phyloP scores from a whole-genome alignment of 306 rosid species.

The Dryas drummondii region DNA sequence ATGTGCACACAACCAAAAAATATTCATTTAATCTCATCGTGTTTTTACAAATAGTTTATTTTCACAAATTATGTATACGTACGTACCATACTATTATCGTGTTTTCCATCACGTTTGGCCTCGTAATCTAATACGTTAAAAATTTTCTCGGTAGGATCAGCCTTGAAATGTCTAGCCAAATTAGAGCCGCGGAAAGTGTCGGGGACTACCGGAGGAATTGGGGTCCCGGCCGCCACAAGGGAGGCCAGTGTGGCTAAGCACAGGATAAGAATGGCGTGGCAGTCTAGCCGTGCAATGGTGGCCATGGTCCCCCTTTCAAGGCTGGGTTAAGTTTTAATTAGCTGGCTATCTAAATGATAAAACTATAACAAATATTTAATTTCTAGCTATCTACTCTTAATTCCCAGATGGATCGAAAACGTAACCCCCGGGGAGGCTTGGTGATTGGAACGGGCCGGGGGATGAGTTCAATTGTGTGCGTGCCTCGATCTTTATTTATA shows the following conservation, averaged over 20 bases:
- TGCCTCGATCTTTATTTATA: background rate
- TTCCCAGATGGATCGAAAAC: too few relatives aligned
- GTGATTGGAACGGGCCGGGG: background rate
- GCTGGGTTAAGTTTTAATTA: background rate
- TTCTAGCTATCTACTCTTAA: too few relatives aligned
- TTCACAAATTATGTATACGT: too few relatives aligned
- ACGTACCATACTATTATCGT: constrained; percentile 33
- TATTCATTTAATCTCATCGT: too few relatives aligned
- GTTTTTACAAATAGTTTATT: too few relatives aligned
- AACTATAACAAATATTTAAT: too few relatives aligned
- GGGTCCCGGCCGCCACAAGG: constrained; percentile 1
- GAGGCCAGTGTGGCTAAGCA: constrained; percentile 17
- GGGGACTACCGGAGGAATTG: constrained; percentile 1
- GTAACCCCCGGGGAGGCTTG: too few relatives aligned
- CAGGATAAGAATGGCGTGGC: constrained; percentile 24
- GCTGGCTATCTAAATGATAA: background rate
- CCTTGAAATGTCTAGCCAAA: constrained; percentile 18
- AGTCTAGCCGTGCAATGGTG: constrained; percentile 23
- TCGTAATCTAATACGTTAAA: constrained; percentile 46
- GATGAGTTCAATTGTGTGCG: background rate
- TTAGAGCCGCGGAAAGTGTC: constrained; percentile 28
- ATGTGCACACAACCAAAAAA: background rate
- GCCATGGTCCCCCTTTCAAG: constrained; percentile 41
- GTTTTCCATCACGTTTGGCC: constrained; percentile 48
- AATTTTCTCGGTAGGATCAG: constrained; percentile 25